Percentiles rank a stretch among this genome's conserved stretches.
phyloP scores from a whole-genome alignment of 192 early-diverging fungal species.

The Linnemannia exigua region DNA sequence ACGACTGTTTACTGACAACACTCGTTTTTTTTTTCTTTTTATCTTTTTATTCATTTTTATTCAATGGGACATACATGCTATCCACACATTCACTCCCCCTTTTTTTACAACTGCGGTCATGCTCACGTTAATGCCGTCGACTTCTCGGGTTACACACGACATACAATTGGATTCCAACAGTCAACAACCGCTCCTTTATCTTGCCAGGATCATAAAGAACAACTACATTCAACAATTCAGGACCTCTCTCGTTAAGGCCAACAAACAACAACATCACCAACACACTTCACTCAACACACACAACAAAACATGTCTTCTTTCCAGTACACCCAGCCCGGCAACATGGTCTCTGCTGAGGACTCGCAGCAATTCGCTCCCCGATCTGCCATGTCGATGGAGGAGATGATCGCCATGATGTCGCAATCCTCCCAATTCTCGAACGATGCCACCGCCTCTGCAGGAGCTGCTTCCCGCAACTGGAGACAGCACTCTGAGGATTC shows the following conservation, averaged over 20 bases:
- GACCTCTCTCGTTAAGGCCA: no score
- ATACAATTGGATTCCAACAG: background rate
- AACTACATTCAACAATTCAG: no score
- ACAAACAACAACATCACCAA: constrained; percentile 3
- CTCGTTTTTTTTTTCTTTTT: background rate
- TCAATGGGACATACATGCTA: background rate
- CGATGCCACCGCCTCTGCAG: constrained; percentile 31
- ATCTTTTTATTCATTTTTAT: background rate
- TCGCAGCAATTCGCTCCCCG: constrained; percentile 41
- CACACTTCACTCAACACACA: background rate
- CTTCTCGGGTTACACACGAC: constrained; percentile 7
- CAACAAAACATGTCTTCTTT: constrained; percentile 43
- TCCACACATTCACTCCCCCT: background rate
- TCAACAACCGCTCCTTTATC: background rate
- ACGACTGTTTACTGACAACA: constrained; percentile 6
- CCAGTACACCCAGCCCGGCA: constrained; percentile 49
- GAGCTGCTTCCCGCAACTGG: constrained; percentile 35
- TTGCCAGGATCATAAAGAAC: no score
- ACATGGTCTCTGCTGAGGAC: constrained; percentile 45
- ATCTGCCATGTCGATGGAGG: constrained; percentile 45
- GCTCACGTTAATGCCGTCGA: background rate
- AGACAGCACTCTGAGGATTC: constrained; percentile 27
- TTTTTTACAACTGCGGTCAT: background rate
- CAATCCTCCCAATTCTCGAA: constrained; percentile 32
- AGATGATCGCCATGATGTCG: constrained; percentile 43